phyloP scores from a whole-genome alignment of 768 basidiomycete species.

The Termitomyces sp. region DNA sequence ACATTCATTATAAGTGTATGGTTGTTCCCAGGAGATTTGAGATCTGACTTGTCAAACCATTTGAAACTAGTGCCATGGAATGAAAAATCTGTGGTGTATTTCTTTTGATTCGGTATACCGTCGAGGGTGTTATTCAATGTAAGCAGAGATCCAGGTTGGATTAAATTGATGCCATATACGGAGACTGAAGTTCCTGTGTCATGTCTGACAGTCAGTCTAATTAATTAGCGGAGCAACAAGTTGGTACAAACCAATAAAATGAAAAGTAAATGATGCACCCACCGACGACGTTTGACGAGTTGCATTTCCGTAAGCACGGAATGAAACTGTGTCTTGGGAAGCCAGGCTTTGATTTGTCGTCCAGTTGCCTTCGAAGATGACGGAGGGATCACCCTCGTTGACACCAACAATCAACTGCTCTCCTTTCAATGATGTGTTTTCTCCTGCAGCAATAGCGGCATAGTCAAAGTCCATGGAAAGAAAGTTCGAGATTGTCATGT shows the following conservation, averaged over 20 bases:
- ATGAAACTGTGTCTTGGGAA: neutral
- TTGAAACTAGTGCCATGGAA: neutral
- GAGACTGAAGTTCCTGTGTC: conserved; percentile 1
- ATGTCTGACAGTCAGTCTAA: neutral
- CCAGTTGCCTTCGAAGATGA: neutral
- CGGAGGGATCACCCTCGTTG: conserved; percentile 1
- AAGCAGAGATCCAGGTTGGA: neutral
- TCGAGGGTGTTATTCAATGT: neutral
- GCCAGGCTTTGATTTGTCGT: neutral
- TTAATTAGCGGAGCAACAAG: too few species aligned
- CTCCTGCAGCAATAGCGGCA: neutral
- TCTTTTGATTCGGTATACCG: neutral
- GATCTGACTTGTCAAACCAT: neutral
- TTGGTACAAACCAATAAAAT: neutral
- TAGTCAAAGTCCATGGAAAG: neutral
- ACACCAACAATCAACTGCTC: neutral
- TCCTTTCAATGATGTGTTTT: neutral
- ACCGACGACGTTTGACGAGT: neutral
- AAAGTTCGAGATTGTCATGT: neutral
- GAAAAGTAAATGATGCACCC: conserved; percentile 1
- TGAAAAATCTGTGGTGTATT: neutral
- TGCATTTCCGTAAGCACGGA: neutral
- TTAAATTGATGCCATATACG: neutral
- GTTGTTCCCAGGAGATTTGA: neutral
- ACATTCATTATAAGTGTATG: neutral